Evolutionary conservation across 2,329 filamentous ascomycete genomes (phyloP), one percentile per base, ranked within the genome.

Genomic region (Aspergillus uvarum): DNA sequence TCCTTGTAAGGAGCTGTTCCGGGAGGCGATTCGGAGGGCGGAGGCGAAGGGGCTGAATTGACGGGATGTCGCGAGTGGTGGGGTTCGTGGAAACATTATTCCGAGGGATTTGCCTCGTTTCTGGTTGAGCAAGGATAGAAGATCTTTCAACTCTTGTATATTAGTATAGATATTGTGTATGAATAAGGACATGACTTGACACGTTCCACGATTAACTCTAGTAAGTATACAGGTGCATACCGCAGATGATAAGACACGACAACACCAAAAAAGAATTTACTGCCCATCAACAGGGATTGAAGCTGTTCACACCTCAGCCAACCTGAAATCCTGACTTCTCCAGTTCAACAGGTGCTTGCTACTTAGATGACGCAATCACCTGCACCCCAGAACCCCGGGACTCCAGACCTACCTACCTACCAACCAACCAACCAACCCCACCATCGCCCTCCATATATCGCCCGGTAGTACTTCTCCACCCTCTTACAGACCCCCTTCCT

Each of bases 1-100:
- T 2, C 82, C 82, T 59, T 97, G 94, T 68, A 86, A 89, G 64
- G 87, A 90, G 60, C 78, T 99, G 79, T 99, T 99, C 62, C 62
- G 62, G 16, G 68, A 75, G 55, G 72, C 74, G 31, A 58, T 77
- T 50, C 58, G 65, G 19, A 72, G 70, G 55, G 72, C 69, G 3
- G 65, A 70, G 53, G 31, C 42, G 32, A 63, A 62, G n/a, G 69
- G 68, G 2, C 21, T 61, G 2, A 19, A n/a, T 44, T 44, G 29
- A 19, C n/a, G 38, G 16, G 22, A 35, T 54, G 21, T 12, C 26
- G 21, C n/a, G 50, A 31, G 52, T 47, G 29, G 8, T 38, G 6
- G 7, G 21, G 21, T 19, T 1, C 11, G 2, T 51, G 21, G 19
- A 26, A n/a, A 35, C 26, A 10, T n/a, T 22, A 3, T 4, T 12